phyloP scores from a whole-genome alignment of 495 filamentous ascomycete genomes.

The Penicillium lividum region DNA sequence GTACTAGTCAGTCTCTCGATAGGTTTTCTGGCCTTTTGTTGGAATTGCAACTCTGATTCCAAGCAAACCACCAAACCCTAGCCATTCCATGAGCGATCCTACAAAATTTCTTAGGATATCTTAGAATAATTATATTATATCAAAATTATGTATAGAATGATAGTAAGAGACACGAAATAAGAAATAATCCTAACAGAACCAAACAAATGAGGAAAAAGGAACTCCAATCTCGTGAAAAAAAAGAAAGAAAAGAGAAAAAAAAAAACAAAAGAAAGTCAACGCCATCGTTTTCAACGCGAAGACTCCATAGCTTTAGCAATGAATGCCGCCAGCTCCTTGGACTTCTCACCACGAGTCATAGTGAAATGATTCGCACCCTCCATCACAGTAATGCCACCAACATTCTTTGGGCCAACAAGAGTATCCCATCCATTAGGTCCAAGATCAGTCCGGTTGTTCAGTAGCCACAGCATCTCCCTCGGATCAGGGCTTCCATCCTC shows the following conservation, averaged over 20 bases:
- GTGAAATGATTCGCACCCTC: constrained; percentile 46
- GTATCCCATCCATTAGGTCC: constrained; percentile 80
- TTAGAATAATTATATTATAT: not conserved
- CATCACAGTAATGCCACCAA: constrained; percentile 57
- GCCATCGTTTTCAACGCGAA: constrained; percentile 7
- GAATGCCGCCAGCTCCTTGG: constrained; percentile 38
- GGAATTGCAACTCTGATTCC: not conserved
- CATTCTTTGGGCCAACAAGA: constrained; percentile 64
- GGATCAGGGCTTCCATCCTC: constrained; percentile 56
- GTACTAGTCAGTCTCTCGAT: not conserved
- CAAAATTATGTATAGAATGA: constrained; percentile 15
- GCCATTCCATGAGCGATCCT: not conserved
- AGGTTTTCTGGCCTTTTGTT: not conserved
- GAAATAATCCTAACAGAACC: not conserved
- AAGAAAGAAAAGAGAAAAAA: constrained; percentile 5
- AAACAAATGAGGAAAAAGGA: not conserved
- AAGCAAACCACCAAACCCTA: not conserved
- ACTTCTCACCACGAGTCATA: constrained; percentile 42
- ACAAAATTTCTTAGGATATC: not conserved
- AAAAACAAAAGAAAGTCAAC: constrained; percentile 4
- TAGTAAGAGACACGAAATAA: constrained; percentile 12
- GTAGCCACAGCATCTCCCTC: constrained; percentile 70
- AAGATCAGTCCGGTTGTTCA: constrained; percentile 77
- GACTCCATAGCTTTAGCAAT: constrained; percentile 30
- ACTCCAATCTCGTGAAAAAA: constrained; percentile 7